Evolutionary conservation across 2,329 filamentous ascomycete species (phyloP), one percentile per base, ranked within the genome.

Genomic region (Exophiala viscosa): DNA sequence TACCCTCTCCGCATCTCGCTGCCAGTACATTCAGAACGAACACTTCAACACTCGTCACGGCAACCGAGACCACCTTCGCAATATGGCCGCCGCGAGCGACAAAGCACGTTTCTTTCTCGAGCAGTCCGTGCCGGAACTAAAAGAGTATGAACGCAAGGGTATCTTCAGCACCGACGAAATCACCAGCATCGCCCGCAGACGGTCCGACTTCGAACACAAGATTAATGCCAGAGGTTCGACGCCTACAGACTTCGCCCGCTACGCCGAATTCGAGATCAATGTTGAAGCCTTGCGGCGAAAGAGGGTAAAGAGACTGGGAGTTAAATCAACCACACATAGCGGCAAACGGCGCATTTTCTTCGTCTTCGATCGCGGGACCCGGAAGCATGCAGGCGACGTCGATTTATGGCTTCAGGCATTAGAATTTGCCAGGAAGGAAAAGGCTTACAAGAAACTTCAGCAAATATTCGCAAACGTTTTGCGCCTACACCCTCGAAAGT

Each of bases 71-170:
- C 23, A 28, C 8, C 23, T n/a, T 8, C 10, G 28, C 18, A 52
- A n/a, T 54, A 95, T 96, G 90, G 82, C 90, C 1, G 86, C 84
- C 38, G 86, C 93, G 53, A 86, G 88, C 59, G 93, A 97, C 67
- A 97, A 96, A 73, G 93, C 92, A 50, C 88, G 92, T 53, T 97
- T 92, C 73, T 96, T 88, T 71, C 81, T 97, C 60, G 93, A 99
- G 75, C 87, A 92, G 62, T 87, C 88, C 2, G 88, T 96, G 39
- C 90, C 91, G 13, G 91, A 97, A 70, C 81, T 99, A 52, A 89
- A 90, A 58, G 90, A 96, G 65, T 95, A 90, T 70, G 88, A 95
- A 71, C 83, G 88, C 60, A 96, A 96, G 70, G 86, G 89, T 64
- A 87, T 99, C 62, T 99, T 99, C 73, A 83, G 80, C 56, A 85